These are phyloP conservation scores for Fusarium chaquense DNA, from an alignment of 2,329 filamentous ascomycete genomes.

Conservation along the genomic window DNA sequence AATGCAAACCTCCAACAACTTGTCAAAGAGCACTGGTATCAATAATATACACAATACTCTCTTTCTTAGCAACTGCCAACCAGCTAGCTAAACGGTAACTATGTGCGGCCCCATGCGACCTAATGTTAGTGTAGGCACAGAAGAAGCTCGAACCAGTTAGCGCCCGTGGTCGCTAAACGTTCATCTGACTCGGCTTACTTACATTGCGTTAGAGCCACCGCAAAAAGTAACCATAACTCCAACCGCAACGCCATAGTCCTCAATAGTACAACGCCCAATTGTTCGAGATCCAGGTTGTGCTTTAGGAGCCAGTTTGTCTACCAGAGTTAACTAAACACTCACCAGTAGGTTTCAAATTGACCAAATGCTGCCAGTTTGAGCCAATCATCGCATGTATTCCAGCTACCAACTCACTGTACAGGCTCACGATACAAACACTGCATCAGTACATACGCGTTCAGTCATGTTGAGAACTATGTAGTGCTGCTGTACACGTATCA, in stretches of 20 bases:
- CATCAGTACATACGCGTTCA: background rate
- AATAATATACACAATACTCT: background rate
- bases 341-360: conserved; percentile 7
- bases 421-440: background rate
- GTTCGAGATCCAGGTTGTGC: conserved; percentile 20
- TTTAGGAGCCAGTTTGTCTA: conserved; percentile 2
- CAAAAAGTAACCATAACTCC: conserved; percentile 44
- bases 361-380: conserved; percentile 1
- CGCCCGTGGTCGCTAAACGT: conserved; percentile 17
- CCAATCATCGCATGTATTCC: background rate
- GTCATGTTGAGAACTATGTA: background rate
- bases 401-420: background rate
- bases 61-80: background rate
- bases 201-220: conserved; percentile 44
- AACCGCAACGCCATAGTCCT: conserved; percentile 26
- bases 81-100: conserved; percentile 6
- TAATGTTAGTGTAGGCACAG: conserved; percentile 4
- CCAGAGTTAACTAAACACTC: too few species aligned
- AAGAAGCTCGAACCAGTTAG: conserved; percentile 34
- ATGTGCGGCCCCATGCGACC: conserved; percentile 24
- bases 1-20: background rate
- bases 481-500: background rate
- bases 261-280: conserved; percentile 15
- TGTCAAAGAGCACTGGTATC: background rate
- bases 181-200: conserved; percentile 35